phyloP scores from a whole-genome alignment of 768 basidiomycete genomes.

The Suillus weaverae region DNA sequence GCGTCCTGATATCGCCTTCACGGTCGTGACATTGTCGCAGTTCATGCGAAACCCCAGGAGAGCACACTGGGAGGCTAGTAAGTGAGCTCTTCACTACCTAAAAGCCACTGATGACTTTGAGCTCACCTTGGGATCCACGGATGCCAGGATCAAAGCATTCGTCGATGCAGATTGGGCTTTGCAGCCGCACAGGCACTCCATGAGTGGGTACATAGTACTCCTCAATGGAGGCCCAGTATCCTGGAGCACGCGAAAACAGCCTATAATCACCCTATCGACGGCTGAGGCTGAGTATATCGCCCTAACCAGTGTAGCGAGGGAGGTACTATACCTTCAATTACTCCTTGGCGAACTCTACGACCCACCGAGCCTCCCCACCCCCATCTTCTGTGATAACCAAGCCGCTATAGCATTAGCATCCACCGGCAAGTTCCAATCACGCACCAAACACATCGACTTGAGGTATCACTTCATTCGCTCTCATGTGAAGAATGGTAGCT shows the following conservation, averaged over 20 bases:
- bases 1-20: no score
- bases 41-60: no score
- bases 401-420: conserved; percentile 31
- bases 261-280: no score
- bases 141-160: no score
- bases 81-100: no score
- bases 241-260: conserved; percentile 21
- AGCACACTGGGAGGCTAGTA: no score
- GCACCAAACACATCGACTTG: conserved; percentile 40
- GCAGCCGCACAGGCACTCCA: no score
- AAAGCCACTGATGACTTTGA: no score
- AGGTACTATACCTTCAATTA: conserved; percentile 10
- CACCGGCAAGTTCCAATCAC: conserved; percentile 28
- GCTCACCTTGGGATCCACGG: fast-evolving
- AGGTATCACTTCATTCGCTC: conserved; percentile 33
- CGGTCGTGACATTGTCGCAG: no score
- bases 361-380: conserved; percentile 4
- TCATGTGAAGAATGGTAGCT: no score
- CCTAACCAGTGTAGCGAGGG: neutral
- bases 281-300: conserved; percentile 31
- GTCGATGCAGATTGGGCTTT: no score
- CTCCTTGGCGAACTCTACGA: conserved; percentile 20
- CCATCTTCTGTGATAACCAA: conserved; percentile 25
- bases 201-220: conserved; percentile 12
- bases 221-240: conserved; percentile 11